phyloP scores from a whole-genome alignment of 23 red algal genomes.

The Chondrus crispus region DNA sequence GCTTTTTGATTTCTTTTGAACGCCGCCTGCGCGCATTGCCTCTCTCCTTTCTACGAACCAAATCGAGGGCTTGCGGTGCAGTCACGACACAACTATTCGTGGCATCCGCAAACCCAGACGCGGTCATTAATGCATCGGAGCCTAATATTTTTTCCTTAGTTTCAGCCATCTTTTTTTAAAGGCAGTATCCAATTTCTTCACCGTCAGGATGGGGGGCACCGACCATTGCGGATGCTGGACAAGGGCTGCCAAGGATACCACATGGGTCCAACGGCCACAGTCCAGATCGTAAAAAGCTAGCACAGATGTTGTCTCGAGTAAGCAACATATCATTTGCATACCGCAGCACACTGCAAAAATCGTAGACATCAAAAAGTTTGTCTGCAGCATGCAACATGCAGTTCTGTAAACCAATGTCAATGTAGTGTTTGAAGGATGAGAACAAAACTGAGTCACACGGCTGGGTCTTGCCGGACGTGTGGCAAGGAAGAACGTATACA shows the following conservation, averaged over 20 bases:
- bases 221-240: background rate
- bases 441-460: slow-evolving; percentile 14
- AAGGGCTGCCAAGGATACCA: background rate
- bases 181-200: background rate
- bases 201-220: background rate
- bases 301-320: background rate
- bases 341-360: background rate
- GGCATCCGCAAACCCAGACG: background rate
- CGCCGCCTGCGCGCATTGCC: too few relatives aligned
- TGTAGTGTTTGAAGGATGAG: background rate
- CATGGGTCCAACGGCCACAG: background rate
- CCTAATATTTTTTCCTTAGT: background rate
- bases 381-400: background rate
- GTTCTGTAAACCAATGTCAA: background rate
- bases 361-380: background rate
- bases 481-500: background rate
- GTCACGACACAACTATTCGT: background rate
- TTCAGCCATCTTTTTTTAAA: background rate
- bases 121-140: background rate
- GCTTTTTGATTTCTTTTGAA: too few relatives aligned
- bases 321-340: background rate
- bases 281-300: background rate
- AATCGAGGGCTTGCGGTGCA: background rate
- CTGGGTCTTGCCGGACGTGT: slow-evolving; percentile 35
- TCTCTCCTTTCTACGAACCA: background rate